phyloP scores from a whole-genome alignment of 306 rosid species.

The Corylus heterophylla region DNA sequence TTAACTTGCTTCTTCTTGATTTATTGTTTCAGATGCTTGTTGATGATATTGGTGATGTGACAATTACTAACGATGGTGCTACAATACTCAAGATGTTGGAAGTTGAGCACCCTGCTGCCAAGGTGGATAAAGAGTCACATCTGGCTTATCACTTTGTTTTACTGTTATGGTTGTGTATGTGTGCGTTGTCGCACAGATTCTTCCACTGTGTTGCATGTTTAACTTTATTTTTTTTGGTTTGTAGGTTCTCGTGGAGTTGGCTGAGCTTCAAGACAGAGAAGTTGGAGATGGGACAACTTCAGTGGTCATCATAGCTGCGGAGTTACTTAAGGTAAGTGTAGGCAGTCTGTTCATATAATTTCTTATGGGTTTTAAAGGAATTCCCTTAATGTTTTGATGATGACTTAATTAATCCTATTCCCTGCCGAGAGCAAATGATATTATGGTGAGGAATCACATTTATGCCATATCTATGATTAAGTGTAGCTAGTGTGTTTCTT shows the following conservation, averaged over 20 bases:
- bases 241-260: constrained; percentile 94
- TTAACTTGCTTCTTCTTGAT: constrained; percentile 10
- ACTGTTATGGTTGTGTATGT: neutral
- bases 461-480: constrained; percentile 68
- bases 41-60: constrained; percentile 92
- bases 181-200: neutral
- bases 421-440: constrained; percentile 75
- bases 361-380: neutral
- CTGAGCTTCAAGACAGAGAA: constrained; percentile 94
- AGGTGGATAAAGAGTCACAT: constrained; percentile 45
- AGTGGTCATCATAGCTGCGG: constrained; percentile 92
- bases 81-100: constrained; percentile 96
- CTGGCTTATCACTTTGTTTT: neutral
- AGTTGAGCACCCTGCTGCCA: constrained; percentile 99
- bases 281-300: constrained; percentile 99
- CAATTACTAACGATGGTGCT: constrained; percentile 95
- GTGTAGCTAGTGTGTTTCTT: neutral
- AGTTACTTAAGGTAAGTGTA: constrained; percentile 70
- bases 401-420: constrained; percentile 3
- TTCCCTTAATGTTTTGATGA: neutral
- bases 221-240: neutral
- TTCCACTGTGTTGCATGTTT: neutral
- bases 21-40: constrained; percentile 77
- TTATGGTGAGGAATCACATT: constrained; percentile 77
- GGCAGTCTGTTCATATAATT: neutral